Evolutionary conservation across 495 filamentous ascomycete species (phyloP), one percentile per base, ranked within the genome.

Genomic region (Talaromyces liani): DNA sequence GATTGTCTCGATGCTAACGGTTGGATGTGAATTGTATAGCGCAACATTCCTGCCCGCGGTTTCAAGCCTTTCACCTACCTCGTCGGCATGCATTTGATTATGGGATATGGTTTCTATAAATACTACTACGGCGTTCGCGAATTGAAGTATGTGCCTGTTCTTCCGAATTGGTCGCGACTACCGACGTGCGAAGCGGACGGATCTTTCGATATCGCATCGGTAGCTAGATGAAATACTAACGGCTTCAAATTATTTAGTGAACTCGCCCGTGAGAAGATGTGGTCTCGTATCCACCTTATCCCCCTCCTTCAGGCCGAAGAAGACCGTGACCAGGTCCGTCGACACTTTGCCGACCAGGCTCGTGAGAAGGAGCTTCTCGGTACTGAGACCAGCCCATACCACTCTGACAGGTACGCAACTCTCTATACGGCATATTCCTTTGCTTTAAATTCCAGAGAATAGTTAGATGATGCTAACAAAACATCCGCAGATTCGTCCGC

Each of bases 191-290:
- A 41, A 41, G 0, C 3, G 36, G 47, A 10, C 33, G 63, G 63
- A 59, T 33, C 29, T 61, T 59, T 62, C 61, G 55, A 60, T 14
- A 29, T 24, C 10, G 20, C 18, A 7, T 29, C 6, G 8, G 47
- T 9, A 24, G 8, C 22, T 34, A 1, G 20, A 22, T 29, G 6
- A 33, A 58, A 10, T 20, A 24, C 56, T 58, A 34, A 66, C 22
- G 36, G 6, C 7, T 22, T 59, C 41, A 51, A 61, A 49, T 20
- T 58, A 0, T 39, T 29, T 62, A 97, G 93, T 71, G 94, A 98
- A 73, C 89, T 95, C 65, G 90, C 87, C 60, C 91, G 94, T 54
- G 94, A 98, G 71, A 98, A 98, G 81, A 92, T 97, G 84, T 98
- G 94, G 94, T 82, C 88, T 53, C 88, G 94, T 67, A 93, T 98